Evolutionary conservation across 805 yeast species (phyloP).

Genomic region (Kregervanrija pseudodelftensis): DNA sequence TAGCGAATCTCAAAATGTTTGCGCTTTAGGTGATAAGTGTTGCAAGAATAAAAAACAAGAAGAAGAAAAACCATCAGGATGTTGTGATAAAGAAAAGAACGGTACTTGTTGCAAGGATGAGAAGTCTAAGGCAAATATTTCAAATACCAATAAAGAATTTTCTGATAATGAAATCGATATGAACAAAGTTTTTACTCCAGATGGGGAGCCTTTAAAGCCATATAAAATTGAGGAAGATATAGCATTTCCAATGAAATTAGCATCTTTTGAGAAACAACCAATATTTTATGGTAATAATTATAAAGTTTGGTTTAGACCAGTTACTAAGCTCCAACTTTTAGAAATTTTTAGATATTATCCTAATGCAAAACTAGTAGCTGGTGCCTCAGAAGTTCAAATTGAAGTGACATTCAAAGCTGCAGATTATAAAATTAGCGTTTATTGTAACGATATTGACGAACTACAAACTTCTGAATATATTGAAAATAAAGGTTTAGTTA

Average conservation of each 20-base stretch:
- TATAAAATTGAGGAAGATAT: slow-evolving; percentile 33
- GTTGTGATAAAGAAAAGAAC: slow-evolving; percentile 7
- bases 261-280: slow-evolving; percentile 20
- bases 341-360: slow-evolving; percentile 30
- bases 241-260: slow-evolving; percentile 33
- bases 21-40: slow-evolving; percentile 31
- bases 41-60: slow-evolving; percentile 24
- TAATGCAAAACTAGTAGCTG: slow-evolving; percentile 34
- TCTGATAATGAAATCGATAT: slow-evolving; percentile 28
- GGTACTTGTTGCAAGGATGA: slow-evolving; percentile 17
- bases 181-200: slow-evolving; percentile 29
- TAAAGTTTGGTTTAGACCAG: slow-evolving; percentile 39
- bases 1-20: slow-evolving; percentile 8
- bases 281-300: slow-evolving; percentile 32
- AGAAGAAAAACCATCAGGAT: neutral
- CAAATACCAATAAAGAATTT: slow-evolving; percentile 13
- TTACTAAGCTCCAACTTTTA: slow-evolving; percentile 30
- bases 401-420: slow-evolving; percentile 38
- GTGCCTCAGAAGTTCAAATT: slow-evolving; percentile 42
- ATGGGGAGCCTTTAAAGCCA: slow-evolving; percentile 34
- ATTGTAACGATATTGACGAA: slow-evolving; percentile 37
- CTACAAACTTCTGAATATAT: slow-evolving; percentile 29
- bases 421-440: slow-evolving; percentile 33
- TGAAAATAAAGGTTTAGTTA: slow-evolving; percentile 33
- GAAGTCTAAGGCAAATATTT: neutral